phyloP scores from a whole-genome alignment of 129 eudicot species.

The Glebionis coronaria region DNA sequence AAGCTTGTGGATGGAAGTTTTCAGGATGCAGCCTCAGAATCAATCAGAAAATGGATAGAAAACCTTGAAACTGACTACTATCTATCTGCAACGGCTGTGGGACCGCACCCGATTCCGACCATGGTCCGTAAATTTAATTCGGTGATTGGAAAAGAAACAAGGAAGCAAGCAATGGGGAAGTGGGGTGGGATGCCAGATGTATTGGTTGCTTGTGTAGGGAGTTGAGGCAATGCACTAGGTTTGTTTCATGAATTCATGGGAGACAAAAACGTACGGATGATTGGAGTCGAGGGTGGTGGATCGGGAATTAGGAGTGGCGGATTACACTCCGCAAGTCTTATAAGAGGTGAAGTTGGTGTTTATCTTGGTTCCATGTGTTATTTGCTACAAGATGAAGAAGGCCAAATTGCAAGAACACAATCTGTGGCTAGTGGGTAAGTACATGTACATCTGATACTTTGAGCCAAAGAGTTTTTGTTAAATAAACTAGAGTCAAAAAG shows the following conservation, averaged over 20 bases:
- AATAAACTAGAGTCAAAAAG: not conserved
- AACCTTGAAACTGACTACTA: constrained; percentile 48
- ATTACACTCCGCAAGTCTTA: constrained; percentile 54
- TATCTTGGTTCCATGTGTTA: constrained; percentile 77
- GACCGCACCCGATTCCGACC: constrained; percentile 72
- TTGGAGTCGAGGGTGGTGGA: constrained; percentile 74
- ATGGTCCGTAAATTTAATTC: constrained; percentile 80
- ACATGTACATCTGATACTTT: not conserved
- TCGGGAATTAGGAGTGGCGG: constrained; percentile 23
- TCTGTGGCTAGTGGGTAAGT: constrained; percentile 69
- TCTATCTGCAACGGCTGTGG: constrained; percentile 51
- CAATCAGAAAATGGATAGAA: constrained; percentile 48
- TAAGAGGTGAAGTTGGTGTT: constrained; percentile 70
- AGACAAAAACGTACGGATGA: constrained; percentile 52
- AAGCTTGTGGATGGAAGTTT: constrained; percentile 44
- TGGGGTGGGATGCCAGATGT: constrained; percentile 90
- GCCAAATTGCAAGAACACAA: constrained; percentile 53
- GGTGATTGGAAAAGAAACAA: constrained; percentile 68
- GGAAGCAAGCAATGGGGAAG: constrained; percentile 66
- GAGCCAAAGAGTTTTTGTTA: not conserved
- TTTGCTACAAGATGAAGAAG: constrained; percentile 64
- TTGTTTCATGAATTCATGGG: constrained; percentile 61
- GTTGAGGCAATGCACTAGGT: constrained; percentile 70
- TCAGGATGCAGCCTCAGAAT: constrained; percentile 64
- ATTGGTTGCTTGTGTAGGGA: constrained; percentile 71